A percentile compares a stretch with the other conserved stretches of the same genome.
Conservation (phyloP, 352 stramenopile genomes). For the Globisporangium middletonii region DNA sequence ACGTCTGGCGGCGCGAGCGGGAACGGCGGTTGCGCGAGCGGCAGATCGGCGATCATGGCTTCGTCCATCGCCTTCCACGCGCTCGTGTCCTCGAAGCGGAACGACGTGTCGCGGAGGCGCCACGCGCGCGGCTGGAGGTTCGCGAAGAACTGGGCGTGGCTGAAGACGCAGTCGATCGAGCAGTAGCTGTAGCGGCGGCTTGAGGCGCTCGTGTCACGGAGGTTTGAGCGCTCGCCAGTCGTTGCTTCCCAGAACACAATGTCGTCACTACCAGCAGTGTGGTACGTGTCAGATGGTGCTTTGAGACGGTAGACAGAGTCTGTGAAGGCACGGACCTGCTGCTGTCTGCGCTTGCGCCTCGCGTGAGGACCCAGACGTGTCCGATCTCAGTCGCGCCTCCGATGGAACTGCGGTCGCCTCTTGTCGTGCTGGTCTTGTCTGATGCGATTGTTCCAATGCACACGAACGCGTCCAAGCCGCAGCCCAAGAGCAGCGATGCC, state of each 20-base stretch:
- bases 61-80: slow-evolving; percentile 61
- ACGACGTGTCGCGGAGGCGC: slow-evolving; percentile 36
- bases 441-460: slow-evolving; percentile 74
- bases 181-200: slow-evolving; percentile 38
- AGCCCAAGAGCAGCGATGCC: slow-evolving; percentile 84
- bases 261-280: slow-evolving; percentile 8
- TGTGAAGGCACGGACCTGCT: slow-evolving; percentile 6
- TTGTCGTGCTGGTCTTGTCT: slow-evolving; percentile 17
- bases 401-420: slow-evolving; percentile 4
- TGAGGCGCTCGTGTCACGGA: slow-evolving; percentile 19
- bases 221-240: slow-evolving; percentile 42
- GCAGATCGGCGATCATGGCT: slow-evolving; percentile 37
- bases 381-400: slow-evolving; percentile 23
- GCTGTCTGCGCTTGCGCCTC: slow-evolving; percentile 12
- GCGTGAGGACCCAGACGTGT: slow-evolving; percentile 79
- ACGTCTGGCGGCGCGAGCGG: slow-evolving; percentile 28
- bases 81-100: slow-evolving; percentile 53
- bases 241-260: slow-evolving; percentile 72
- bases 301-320: not conserved
- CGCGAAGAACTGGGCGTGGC: slow-evolving; percentile 58
- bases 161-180: slow-evolving; percentile 83
- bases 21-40: slow-evolving; percentile 21
- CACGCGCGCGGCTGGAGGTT: slow-evolving; percentile 60
- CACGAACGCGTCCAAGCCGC: slow-evolving; percentile 84
- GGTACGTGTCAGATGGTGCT: not conserved